A percentile compares a stretch with the other conserved stretches of the same genome.
These are phyloP conservation scores for Cetraspora pellucida DNA, from an alignment of 192 early-diverging fungal genomes.

Conservation along the genomic window DNA sequence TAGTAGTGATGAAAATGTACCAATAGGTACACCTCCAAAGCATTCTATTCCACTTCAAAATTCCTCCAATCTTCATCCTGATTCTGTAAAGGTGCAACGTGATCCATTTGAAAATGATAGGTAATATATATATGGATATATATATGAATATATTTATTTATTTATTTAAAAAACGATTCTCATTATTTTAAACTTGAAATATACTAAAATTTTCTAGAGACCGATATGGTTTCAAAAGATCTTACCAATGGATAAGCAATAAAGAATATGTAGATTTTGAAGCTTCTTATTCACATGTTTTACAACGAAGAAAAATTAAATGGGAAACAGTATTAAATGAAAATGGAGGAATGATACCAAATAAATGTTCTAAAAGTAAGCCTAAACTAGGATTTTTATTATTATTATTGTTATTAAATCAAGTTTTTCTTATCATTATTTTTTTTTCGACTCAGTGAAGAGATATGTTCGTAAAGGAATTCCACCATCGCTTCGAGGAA, in stretches of 20 bases:
- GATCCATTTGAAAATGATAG: too few relatives aligned
- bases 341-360: constrained; percentile 47
- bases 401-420: not conserved
- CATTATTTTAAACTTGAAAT: not conserved
- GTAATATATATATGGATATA: not conserved
- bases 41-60: too few relatives aligned
- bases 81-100: too few relatives aligned
- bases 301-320: constrained; percentile 49
- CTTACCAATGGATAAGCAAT: constrained; percentile 51
- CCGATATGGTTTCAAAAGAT: constrained; percentile 60
- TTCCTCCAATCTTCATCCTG: too few relatives aligned
- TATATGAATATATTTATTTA: not conserved
- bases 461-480: constrained; percentile 80
- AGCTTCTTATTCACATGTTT: constrained; percentile 48
- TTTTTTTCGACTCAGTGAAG: constrained; percentile 57
- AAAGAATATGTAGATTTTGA: constrained; percentile 57
- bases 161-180: not conserved
- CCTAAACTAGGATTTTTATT: not conserved
- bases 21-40: too few relatives aligned
- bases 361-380: constrained; percentile 50
- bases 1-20: constrained; percentile 15
- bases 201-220: constrained; percentile 45
- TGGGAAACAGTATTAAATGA: constrained; percentile 55
- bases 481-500: constrained; percentile 65
- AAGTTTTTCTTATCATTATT: not conserved